Evolutionary conservation across 768 basidiomycete genomes (phyloP), one percentile per base, ranked within the genome.

Genomic region (Termitomyces sp.): DNA sequence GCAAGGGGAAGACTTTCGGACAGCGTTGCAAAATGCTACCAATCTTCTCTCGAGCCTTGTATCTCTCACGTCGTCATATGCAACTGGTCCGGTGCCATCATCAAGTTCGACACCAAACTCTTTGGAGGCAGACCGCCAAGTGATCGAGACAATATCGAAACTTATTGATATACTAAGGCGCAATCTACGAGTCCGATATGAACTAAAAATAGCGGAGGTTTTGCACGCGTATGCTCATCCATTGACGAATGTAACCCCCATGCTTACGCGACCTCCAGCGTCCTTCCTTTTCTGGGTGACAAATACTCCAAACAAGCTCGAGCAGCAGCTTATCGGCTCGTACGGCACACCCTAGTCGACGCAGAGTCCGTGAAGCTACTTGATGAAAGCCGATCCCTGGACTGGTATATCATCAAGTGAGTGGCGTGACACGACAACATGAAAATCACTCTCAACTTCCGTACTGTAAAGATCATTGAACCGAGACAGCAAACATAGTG

Each of bases 371-470:
- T 93, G 46, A 80, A 82, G 56, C 77, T 76, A 22, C 74, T 97
- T 33, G 79, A 82, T 13, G 77, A 77, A 55, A 60, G 58, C 46
- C 80, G 84, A 22, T 81, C 87, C 18, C 70, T 97, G 34, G 93
- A 97, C 63, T 95, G 92, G 88, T 93, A 91, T 67, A 84, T 98
- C 46, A 84, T 98, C 62, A 89, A 90, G 95, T 95, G 61, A 51
- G 79, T 55, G 8, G 43, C 7, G n/a, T 43, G 34, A 37, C 27
- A 13, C 40, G 30, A 34, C 5, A 18, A 36, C 39, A 27, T 36
- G n/a, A 6, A n/a, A 46, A 12, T 59, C 33, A 56, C 50, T 55
- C 56, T 48, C n/a, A 53, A 56, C 57, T 14, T 42, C 33, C 60
- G 58, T 27, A 9, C 10, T 26, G 27, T 51, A 10, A 60, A 95